A percentile compares a stretch with the other conserved stretches of the same genome.
Conservation (phyloP, 2,329 filamentous ascomycete genomes). For the Colletotrichum lindemuthianum region DNA sequence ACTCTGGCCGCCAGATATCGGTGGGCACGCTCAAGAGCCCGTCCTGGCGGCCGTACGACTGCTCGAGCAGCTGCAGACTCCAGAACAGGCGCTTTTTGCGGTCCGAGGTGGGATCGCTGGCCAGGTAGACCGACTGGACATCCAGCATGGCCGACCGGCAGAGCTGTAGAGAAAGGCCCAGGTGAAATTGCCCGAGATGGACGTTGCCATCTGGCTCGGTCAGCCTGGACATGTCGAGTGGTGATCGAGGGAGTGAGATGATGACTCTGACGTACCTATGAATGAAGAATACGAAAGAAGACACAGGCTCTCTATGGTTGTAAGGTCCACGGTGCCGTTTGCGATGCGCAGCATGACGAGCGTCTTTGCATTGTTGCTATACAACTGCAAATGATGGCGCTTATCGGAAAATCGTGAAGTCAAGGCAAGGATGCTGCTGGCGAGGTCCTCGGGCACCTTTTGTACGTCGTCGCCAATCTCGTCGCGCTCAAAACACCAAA, state of each 20-base stretch:
- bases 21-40: slow-evolving; percentile 54
- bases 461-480: slow-evolving; percentile 49
- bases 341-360: slow-evolving; percentile 60
- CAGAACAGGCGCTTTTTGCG: slow-evolving; percentile 62
- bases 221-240: slow-evolving; percentile 19
- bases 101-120: slow-evolving; percentile 48
- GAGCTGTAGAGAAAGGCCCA: slow-evolving; percentile 60
- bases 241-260: too few species aligned
- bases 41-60: slow-evolving; percentile 58
- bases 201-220: slow-evolving; percentile 55
- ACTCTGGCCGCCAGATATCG: slow-evolving; percentile 52
- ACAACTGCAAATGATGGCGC: slow-evolving; percentile 45
- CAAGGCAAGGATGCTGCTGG: slow-evolving; percentile 52
- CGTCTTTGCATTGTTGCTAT: slow-evolving; percentile 52
- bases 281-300: slow-evolving; percentile 60
- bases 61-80: slow-evolving; percentile 61
- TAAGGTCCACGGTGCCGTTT: slow-evolving; percentile 59
- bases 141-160: slow-evolving; percentile 62
- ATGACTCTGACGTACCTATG: slow-evolving; percentile 48
- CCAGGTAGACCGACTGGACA: slow-evolving; percentile 49
- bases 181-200: slow-evolving; percentile 60
- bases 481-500: slow-evolving; percentile 57
- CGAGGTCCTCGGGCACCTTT: slow-evolving; percentile 51
- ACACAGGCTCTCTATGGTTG: slow-evolving; percentile 62
- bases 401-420: slow-evolving; percentile 51